Evolutionary conservation across 2,329 filamentous ascomycete genomes (phyloP).

Genomic region (Byssoonygena ceratinophila): DNA sequence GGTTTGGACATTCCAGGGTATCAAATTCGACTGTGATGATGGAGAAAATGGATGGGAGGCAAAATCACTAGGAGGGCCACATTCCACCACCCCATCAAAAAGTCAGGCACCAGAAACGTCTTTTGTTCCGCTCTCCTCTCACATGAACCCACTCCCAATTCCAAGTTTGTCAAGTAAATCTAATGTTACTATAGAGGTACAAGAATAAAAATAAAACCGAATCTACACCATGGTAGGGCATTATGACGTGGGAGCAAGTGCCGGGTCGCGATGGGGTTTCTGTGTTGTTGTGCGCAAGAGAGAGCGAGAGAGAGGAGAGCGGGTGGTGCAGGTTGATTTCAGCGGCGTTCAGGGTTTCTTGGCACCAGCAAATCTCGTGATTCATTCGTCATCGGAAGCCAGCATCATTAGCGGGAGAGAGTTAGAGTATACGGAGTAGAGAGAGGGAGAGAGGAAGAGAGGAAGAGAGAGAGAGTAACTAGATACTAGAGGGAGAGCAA

Average conservation of each 20-base stretch:
- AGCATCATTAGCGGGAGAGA: too few species aligned
- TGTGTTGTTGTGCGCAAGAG: background rate
- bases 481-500: too few species aligned
- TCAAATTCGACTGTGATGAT: background rate
- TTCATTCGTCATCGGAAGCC: background rate
- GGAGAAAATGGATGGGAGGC: background rate
- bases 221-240: background rate
- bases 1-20: background rate
- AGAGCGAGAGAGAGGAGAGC: background rate
- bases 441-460: too few species aligned
- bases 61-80: background rate
- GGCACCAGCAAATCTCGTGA: conserved; percentile 1
- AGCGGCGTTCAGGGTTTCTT: background rate
- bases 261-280: background rate
- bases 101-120: background rate
- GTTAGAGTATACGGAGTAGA: too few species aligned
- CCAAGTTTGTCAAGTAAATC: background rate
- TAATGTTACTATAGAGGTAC: background rate
- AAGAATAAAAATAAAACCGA: background rate
- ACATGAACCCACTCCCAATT: background rate
- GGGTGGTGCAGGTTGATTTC: background rate
- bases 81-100: background rate
- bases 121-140: background rate
- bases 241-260: background rate
- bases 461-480: too few species aligned